Evolutionary conservation across 345 rosid genomes (phyloP), one percentile per base, ranked within the genome.

Genomic region (Acer negundo): DNA sequence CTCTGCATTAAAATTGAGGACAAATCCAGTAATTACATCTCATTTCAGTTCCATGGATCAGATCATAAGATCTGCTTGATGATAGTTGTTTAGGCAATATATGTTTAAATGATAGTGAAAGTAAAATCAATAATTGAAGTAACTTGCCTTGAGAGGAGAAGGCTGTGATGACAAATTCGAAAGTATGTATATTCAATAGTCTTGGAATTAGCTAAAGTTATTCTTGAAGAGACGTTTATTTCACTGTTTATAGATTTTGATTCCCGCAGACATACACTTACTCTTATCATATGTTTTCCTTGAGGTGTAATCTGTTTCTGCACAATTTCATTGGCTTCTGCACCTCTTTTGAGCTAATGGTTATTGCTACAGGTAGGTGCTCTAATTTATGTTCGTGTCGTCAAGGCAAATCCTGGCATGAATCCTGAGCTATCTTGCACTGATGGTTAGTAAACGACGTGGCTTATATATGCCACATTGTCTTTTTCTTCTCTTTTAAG

Each of bases 351-450:
- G 15, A 38, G 69, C 63, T 70, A 72, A 65, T 75, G 63, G 63
- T 69, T 73, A 63, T 55, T 75, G 81, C 64, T 72, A 67, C 87
- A 92, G 95, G 84, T 82, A 75, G 97, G 98, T 73, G 82, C 98
- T 81, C 80, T 93, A 83, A 77, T 95, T 72, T 93, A 87, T 83
- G 85, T 79, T 69, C 89, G 95, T 42, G 92, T 90, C 49, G 98
- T 87, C 82, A 88, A 93, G 84, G 90, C 94, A 77, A 95, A 89
- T 75, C 84, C 84, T 0, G 92, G 91, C 79, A 90, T 90, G 86
- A 85, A 90, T 77, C 93, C 97, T 0, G 95, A 93, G 88, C 70
- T 91, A 65, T 86, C 97, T 7, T 87, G 92, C 86, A 90, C 87
- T 5, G 95, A 92, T 78, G 94, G 91, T 93, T 71, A 77, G 94